Conservation (phyloP, 164 flowering plant species). For the Paratinospora sagittata region DNA sequence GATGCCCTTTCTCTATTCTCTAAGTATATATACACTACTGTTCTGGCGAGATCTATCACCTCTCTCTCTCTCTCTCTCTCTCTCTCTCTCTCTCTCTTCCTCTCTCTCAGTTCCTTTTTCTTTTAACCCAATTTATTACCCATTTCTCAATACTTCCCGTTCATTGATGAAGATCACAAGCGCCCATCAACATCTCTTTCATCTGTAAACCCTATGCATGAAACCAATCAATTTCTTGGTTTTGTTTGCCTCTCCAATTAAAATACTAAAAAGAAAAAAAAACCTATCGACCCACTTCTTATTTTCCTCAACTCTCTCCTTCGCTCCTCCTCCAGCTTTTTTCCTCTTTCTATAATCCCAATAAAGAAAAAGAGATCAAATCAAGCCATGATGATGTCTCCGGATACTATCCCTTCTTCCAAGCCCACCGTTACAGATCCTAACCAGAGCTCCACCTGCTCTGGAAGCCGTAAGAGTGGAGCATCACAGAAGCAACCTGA, state of each 20-base stretch:
- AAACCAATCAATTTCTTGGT: constrained; percentile 37
- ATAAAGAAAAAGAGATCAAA: neutral
- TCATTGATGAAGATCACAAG: constrained; percentile 29
- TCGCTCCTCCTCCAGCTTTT: neutral
- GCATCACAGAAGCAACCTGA: constrained; percentile 34
- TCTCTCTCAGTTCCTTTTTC: neutral
- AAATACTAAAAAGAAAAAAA: constrained; percentile 26
- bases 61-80: neutral
- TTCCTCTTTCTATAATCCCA: neutral
- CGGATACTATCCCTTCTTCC: constrained; percentile 23
- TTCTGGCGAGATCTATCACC: constrained; percentile 4
- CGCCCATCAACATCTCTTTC: constrained; percentile 21
- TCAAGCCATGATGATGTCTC: constrained; percentile 27
- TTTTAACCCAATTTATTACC: neutral
- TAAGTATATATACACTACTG: constrained; percentile 4
- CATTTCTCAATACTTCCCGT: constrained; percentile 1
- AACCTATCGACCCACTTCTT: constrained; percentile 1
- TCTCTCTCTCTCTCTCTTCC: constrained; percentile 1
- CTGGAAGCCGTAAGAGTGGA: constrained; percentile 10
- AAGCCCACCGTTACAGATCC: neutral
- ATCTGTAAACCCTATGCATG: constrained; percentile 39
- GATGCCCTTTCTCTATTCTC: constrained; percentile 5
- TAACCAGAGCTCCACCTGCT: constrained; percentile 1
- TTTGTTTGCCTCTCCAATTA: constrained; percentile 38
- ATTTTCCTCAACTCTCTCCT: neutral